Evolutionary conservation across 306 rosid species (phyloP).

Genomic region (Erythrophleum fordii): DNA sequence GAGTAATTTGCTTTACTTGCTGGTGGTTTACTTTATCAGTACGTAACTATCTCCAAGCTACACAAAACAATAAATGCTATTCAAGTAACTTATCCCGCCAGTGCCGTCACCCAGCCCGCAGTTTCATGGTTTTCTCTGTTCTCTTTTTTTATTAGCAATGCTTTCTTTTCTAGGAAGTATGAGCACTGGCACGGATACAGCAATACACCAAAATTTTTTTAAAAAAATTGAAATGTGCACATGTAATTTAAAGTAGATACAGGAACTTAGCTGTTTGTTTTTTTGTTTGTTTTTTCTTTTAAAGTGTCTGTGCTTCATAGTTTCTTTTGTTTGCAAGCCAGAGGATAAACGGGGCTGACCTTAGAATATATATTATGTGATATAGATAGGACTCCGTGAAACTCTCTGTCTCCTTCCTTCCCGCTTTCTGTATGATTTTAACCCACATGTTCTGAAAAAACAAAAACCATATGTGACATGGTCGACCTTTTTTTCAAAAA

Average conservation of each 20-base stretch:
- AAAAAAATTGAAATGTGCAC: no score
- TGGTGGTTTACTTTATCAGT: slow-evolving; percentile 8
- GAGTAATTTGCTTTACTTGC: neutral
- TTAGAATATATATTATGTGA: neutral
- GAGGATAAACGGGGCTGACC: neutral
- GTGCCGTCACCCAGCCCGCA: neutral
- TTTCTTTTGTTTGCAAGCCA: neutral
- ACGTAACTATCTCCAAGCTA: slow-evolving; percentile 1
- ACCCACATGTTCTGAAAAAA: neutral
- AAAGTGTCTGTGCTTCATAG: neutral
- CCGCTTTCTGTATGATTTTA: neutral
- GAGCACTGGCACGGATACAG: neutral
- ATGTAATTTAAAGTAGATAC: neutral
- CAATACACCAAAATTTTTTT: neutral
- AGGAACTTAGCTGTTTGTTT: no score
- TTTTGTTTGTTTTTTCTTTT: no score
- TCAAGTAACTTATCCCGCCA: neutral
- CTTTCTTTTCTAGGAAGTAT: neutral
- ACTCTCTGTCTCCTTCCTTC: neutral
- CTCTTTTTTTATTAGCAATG: neutral
- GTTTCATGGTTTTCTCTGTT: neutral
- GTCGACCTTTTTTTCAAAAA: no score
- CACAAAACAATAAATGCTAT: neutral
- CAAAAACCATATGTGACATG: neutral
- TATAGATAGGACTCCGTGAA: neutral